Evolutionary conservation across 805 yeast species (phyloP), one percentile per base, ranked within the genome.

Genomic region (Limtongia smithiae): DNA sequence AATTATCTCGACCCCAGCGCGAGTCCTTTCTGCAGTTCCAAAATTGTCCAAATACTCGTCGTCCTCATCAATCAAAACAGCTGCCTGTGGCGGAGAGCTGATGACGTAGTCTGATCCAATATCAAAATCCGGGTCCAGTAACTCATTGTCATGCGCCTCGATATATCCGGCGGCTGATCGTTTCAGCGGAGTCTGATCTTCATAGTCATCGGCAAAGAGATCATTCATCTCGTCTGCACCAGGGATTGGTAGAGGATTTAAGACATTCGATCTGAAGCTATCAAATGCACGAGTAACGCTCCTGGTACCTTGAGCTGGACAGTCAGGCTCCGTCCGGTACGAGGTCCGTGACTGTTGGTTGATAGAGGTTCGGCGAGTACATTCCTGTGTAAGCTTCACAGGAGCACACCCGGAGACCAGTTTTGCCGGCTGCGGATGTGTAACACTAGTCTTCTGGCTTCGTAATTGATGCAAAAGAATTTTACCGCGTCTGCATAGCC

Each of bases 401-500:
- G 28, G 28, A 25, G 9, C 9, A 9, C 9, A 6, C 6, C 28
- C 28, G 9, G 6, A 25, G 9, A 25, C 9, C 28, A 9, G 28
- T 6, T 6, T 9, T 7, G 28, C 9, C 9, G 9, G 6, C 9
- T 25, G 28, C 28, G 28, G 28, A 25, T 25, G 6, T 6, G 6
- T 25, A 25, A 25, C 9, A 25, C 9, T 27, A 4, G n/a, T 27
- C 41, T 7, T 7, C 15, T 9, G 28, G 28, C 27, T 37, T 21
- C 40, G 33, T 2, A 42, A 17, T 11, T 46, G 34, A 14, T 18
- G 34, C 9, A 46, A 21, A 3, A 44, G 18, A 21, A 25, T 36
- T 15, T n/a, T 28, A 8, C 55, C 39, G 3, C 46, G 46, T 18
- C 27, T 28, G 31, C 40, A 46, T 9, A 54, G 37, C n/a, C 20